Evolutionary conservation across 805 yeast species (phyloP).

Genomic region (Lachancea sp.): DNA sequence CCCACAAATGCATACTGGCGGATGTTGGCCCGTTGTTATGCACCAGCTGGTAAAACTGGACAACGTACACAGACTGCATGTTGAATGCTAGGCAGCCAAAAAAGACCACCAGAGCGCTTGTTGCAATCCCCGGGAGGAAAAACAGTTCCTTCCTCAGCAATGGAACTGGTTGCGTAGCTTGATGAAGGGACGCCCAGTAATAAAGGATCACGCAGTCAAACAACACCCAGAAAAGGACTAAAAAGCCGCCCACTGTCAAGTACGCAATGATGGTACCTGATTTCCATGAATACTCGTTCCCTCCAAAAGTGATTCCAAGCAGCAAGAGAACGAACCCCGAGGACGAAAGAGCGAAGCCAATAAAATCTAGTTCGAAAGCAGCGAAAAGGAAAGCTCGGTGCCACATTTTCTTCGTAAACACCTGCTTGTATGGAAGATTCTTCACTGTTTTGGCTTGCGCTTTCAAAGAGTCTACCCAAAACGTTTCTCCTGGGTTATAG

Average conservation of each 20-base stretch:
- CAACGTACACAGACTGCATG: constrained; percentile 20
- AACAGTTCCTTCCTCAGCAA: constrained; percentile 1
- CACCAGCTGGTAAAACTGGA: constrained; percentile 26
- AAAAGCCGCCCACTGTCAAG: constrained; percentile 38
- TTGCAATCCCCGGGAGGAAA: constrained; percentile 11
- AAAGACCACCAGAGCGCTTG: constrained; percentile 16
- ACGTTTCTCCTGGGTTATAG: constrained; percentile 14
- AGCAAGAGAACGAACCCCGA: constrained; percentile 21
- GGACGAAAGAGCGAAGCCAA: constrained; percentile 19
- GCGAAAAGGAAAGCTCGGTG: not conserved
- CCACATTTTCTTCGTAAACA: constrained; percentile 1
- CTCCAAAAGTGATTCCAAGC: constrained; percentile 39
- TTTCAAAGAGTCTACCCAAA: not conserved
- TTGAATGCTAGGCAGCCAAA: constrained; percentile 18
- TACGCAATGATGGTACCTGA: constrained; percentile 38
- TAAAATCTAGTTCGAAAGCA: constrained; percentile 18
- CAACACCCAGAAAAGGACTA: constrained; percentile 39
- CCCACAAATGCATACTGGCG: constrained; percentile 22
- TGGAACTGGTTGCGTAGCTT: not conserved
- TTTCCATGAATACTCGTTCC: constrained; percentile 51
- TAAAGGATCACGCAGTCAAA: constrained; percentile 35
- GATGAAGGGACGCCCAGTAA: constrained; percentile 1
- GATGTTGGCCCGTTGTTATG: constrained; percentile 20
- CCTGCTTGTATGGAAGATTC: not conserved
- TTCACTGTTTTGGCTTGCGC: not conserved